Evolutionary conservation across 1,284 basidiomycete genomes (phyloP).

Genomic region (Thecaphora thlaspeos): DNA sequence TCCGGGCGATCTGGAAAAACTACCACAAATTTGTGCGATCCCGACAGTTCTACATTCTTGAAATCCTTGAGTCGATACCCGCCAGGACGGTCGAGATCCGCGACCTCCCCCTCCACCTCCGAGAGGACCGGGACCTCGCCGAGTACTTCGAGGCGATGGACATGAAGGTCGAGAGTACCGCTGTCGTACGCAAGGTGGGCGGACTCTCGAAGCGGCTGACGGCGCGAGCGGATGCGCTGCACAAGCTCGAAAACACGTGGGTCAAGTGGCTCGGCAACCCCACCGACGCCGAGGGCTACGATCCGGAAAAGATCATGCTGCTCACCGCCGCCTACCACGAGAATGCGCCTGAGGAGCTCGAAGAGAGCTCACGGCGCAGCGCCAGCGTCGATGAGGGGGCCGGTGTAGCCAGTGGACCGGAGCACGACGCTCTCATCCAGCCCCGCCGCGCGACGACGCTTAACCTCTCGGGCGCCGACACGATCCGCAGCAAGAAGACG

Average conservation of each 20-base stretch:
- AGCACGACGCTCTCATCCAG: not conserved
- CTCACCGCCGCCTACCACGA: constrained; percentile 30
- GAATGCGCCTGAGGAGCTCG: constrained; percentile 4
- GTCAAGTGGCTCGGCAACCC: constrained; percentile 88
- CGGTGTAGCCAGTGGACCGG: too few relatives aligned
- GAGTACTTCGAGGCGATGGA: constrained; percentile 79
- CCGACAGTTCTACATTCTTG: constrained; percentile 86
- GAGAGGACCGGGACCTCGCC: constrained; percentile 78
- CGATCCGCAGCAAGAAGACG: constrained; percentile 19
- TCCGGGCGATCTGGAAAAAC: constrained; percentile 82
- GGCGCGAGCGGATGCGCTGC: constrained; percentile 72
- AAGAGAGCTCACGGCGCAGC: not conserved
- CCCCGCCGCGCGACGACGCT: not conserved
- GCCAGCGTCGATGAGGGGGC: too few relatives aligned
- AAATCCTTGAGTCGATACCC: constrained; percentile 88
- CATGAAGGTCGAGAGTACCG: constrained; percentile 76
- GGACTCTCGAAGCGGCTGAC: constrained; percentile 73
- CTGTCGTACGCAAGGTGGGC: constrained; percentile 79
- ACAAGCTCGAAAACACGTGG: constrained; percentile 78
- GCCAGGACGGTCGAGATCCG: constrained; percentile 88
- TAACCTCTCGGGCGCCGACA: constrained; percentile 25
- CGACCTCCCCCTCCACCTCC: constrained; percentile 76
- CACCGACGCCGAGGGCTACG: constrained; percentile 71
- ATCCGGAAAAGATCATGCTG: constrained; percentile 61
- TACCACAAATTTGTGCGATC: constrained; percentile 86